Evolutionary conservation across 176 grass and related monocot genomes (phyloP).

Genomic region (Oryza nivara): DNA sequence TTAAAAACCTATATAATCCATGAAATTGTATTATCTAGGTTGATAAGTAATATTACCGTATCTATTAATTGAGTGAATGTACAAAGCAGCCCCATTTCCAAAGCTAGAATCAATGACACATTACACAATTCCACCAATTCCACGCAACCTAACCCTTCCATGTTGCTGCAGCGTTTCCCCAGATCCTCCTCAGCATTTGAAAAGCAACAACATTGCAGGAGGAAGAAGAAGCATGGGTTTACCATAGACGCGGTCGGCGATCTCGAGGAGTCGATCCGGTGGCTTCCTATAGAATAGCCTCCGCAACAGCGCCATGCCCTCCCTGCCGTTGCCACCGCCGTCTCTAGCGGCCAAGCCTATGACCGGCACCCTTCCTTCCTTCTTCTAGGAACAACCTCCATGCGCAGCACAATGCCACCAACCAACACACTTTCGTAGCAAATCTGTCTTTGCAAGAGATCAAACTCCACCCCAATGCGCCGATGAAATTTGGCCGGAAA

Average conservation of each 20-base stretch:
- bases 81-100: not conserved
- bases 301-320: conserved; percentile 87
- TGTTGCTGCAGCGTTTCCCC: not conserved
- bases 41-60: too few species aligned
- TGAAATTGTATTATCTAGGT: too few species aligned
- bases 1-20: too few species aligned
- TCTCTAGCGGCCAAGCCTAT: conserved; percentile 54
- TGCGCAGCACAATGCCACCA: too few species aligned
- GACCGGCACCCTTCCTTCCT: not conserved
- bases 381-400: too few species aligned
- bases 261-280: conserved; percentile 96
- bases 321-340: conserved; percentile 47
- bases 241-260: conserved; percentile 94
- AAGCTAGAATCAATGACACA: not conserved
- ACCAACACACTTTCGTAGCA: too few species aligned
- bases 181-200: not conserved
- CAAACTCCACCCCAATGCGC: too few species aligned
- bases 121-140: conserved; percentile 10
- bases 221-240: conserved; percentile 16
- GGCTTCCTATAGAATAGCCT: conserved; percentile 91
- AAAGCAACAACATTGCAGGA: not conserved
- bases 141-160: not conserved
- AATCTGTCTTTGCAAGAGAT: too few species aligned
- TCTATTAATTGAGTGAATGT: not conserved
- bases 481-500: too few species aligned